Conservation (phyloP, 345 rosid species). For the Cardamine resedifolia region DNA sequence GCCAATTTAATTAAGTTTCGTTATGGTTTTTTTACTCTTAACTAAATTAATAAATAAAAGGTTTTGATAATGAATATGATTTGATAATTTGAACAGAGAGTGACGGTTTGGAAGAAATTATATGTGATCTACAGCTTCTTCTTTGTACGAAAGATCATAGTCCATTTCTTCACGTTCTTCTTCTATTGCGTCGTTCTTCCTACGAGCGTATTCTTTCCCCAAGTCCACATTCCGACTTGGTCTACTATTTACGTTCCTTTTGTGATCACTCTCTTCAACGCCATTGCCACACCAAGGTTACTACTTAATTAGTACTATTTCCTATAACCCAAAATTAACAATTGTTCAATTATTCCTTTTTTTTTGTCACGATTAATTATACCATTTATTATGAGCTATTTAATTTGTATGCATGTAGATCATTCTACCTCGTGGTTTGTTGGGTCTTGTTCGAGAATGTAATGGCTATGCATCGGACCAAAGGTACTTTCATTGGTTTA, state of each 20-base stretch:
- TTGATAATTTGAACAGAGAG: slow-evolving; percentile 34
- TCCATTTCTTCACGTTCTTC: slow-evolving; percentile 38
- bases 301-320: too few species aligned
- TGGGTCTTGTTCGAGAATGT: slow-evolving; percentile 68
- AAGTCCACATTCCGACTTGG: slow-evolving; percentile 41
- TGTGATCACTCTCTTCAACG: slow-evolving; percentile 35
- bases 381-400: not conserved
- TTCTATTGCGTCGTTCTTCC: slow-evolving; percentile 42
- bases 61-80: slow-evolving; percentile 1
- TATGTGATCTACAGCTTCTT: slow-evolving; percentile 46
- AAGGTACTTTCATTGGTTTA: slow-evolving; percentile 69
- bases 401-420: slow-evolving; percentile 37
- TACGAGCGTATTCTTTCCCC: slow-evolving; percentile 24
- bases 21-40: not conserved
- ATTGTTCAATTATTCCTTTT: not conserved
- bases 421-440: slow-evolving; percentile 48
- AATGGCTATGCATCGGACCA: slow-evolving; percentile 63
- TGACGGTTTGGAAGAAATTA: slow-evolving; percentile 38
- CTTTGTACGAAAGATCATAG: slow-evolving; percentile 36
- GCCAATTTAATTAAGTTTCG: not conserved
- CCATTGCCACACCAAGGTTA: slow-evolving; percentile 42
- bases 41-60: not conserved
- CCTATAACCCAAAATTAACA: not conserved
- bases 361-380: too few species aligned
- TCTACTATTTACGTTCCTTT: slow-evolving; percentile 38